Evolutionary conservation across 345 rosid genomes (phyloP).

Genomic region (Stellera chamaejasme): DNA sequence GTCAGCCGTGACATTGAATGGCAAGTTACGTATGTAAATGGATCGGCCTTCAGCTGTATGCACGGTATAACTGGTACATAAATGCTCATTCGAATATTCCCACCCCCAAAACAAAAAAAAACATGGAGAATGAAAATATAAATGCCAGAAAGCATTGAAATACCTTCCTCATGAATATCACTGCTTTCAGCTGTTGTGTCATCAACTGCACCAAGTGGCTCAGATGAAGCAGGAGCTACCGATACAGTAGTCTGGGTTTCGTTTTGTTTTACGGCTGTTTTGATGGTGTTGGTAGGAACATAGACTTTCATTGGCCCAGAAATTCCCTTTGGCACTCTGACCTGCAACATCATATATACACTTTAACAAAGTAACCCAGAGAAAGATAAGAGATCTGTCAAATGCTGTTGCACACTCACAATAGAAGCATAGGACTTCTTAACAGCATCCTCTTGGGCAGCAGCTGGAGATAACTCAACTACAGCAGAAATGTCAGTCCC

Average conservation of each 20-base stretch:
- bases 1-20: slow-evolving; percentile 29
- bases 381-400: background rate
- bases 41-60: slow-evolving; percentile 56
- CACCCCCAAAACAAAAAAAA: too few relatives aligned
- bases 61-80: slow-evolving; percentile 2
- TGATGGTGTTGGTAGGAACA: slow-evolving; percentile 29
- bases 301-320: slow-evolving; percentile 33
- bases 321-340: slow-evolving; percentile 47
- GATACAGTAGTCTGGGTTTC: slow-evolving; percentile 22
- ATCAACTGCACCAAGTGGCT: slow-evolving; percentile 21
- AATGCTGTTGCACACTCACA: slow-evolving; percentile 35
- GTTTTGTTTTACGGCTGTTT: slow-evolving; percentile 19
- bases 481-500: slow-evolving; percentile 22
- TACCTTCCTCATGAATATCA: slow-evolving; percentile 50
- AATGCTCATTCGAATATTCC: background rate
- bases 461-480: slow-evolving; percentile 29
- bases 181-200: slow-evolving; percentile 31
- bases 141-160: background rate
- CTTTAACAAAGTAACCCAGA: background rate
- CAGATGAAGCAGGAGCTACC: slow-evolving; percentile 27
- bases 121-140: too few relatives aligned
- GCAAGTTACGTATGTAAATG: slow-evolving; percentile 54
- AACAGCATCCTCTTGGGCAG: slow-evolving; percentile 50
- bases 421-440: slow-evolving; percentile 73
- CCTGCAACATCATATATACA: slow-evolving; percentile 25